Base-by-base conservation (phyloP, 495 filamentous ascomycete species). In the Penicillium coffeae region DNA sequence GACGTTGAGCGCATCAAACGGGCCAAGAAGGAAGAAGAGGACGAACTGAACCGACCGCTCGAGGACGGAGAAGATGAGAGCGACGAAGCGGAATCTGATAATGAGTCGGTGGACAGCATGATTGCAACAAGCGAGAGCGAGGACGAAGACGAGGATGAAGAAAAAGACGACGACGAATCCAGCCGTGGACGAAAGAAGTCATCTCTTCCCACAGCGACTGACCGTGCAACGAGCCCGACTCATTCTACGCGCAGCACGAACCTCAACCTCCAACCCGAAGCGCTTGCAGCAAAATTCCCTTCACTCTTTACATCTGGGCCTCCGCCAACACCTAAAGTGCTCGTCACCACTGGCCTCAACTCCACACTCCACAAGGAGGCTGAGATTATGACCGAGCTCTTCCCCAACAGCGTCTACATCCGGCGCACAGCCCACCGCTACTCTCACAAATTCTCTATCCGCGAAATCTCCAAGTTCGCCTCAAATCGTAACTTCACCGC, bases 331-430 rank as follows among this genome's bases (percentile, higher is more conserved):
- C 83, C 93, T 41, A 93, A 91, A 65, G 83, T 96, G 51, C 81
- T 97, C 14, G 81, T 98, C 60, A 98, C 93, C 8, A 96, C 92
- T 21, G 84, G 78, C 10, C 67, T 95, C 46, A 85, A 95, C 66
- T 88, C 86, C 7, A 91, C 84, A 13, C 77, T 95, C 19, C 91
- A 97, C 70, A 60, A 85, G 48, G 82, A 95, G 78, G 87, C 88
- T 39, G 66, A 87, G 50, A 71, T 87, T 30, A 78, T 98, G 38
- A 87, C 85, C 38, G 75, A 72, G 10, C 65, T 96, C 42, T 91
- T 98, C 67, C 92, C 93, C 2, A 89, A 95, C 69, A 82, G 81
- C 54, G 84, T 77, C 37, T 98, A 96, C 68, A 87, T 97, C 59
- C 86, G 80, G 3, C 88, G 93, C 32, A 86, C 84, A 16, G 80